Base-by-base conservation (phyloP, 306 rosid genomes). In the Leucaena leucocephala region DNA sequence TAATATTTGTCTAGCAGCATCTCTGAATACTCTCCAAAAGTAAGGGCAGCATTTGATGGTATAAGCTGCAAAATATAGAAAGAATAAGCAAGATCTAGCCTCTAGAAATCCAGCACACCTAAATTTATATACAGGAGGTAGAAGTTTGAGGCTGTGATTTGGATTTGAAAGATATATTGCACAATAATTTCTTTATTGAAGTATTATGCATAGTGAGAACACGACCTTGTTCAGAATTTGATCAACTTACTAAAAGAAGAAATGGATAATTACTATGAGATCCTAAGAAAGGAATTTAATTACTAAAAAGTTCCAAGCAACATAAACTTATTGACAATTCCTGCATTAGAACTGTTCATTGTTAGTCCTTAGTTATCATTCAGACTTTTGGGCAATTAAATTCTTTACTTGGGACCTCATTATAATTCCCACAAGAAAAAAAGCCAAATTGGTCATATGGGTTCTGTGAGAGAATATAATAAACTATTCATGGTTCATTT, bases 1-100 rank as follows among this genome's bases (percentile, higher is more conserved):
- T 94, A 92, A 74, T 94, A 94, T 81, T 92, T 92, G 90, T 91
- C 95, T 22, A 91, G 91, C 63, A 92, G 90, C 90, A 84, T 86
- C 83, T 92, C 97, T 8, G 97, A 86, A 78, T 92, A 94, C 86
- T 92, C 97, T 81, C 98, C 95, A 72, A 89, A 92, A 63, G 97
- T 89, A 55, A 92, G 95, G 59, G 85, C 52, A 43, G 89, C 84
- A 67, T 84, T 87, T 49, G 93, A 88, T 81, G 90, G 77, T 77
- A 92, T 90, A 77, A 89, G 83, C 98, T 92, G 93, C 16, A 38
- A 67, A 42, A 74, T 9, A 74, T 9, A 13, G 46, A 42, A 43
- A 10, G 19, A 71, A 40, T 82, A 57, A 79, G n/a, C 57, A 55
- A 69, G 48, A 59, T 66, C 59, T 72, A 65, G 49, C 80, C 38